Evolutionary conservation across 768 basidiomycete genomes (phyloP).

Genomic region (Suillus fuscotomentosus): DNA sequence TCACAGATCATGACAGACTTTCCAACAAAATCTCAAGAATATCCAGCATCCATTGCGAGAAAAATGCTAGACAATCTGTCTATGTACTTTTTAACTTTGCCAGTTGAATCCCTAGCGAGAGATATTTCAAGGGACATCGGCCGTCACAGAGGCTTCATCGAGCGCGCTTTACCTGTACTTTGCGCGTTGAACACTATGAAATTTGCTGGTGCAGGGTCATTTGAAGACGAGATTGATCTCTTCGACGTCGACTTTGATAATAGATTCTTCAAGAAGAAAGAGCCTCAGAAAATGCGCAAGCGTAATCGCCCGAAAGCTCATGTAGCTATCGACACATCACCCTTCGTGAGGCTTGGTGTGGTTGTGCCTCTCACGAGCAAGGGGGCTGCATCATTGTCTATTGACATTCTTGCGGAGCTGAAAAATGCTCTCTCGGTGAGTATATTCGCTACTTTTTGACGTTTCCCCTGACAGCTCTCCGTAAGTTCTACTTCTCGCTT

Average conservation of each 20-base stretch:
- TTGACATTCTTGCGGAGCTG: constrained; percentile 23
- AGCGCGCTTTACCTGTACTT: constrained; percentile 23
- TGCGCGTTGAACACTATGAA: constrained; percentile 12
- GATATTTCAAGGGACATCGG: constrained; percentile 14
- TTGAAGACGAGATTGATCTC: constrained; percentile 2
- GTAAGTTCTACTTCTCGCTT: constrained; percentile 25
- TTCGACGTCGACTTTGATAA: constrained; percentile 5
- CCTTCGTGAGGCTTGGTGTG: constrained; percentile 29
- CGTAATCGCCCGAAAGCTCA: constrained; percentile 12
- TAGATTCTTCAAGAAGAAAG: constrained; percentile 11
- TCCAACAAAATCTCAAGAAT: constrained; percentile 24
- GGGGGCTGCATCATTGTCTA: constrained; percentile 16
- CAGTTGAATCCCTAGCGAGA: constrained; percentile 14
- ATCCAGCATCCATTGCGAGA: constrained; percentile 18
- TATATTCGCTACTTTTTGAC: neutral
- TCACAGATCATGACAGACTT: constrained; percentile 33
- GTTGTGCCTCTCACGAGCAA: constrained; percentile 23
- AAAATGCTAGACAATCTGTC: constrained; percentile 27
- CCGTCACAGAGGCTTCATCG: constrained; percentile 19
- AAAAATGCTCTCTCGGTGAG: constrained; percentile 30
- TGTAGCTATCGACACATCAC: constrained; percentile 22
- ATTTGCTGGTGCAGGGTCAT: neutral
- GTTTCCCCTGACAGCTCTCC: neutral
- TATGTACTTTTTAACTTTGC: constrained; percentile 22
- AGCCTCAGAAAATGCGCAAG: constrained; percentile 29